phyloP scores from a whole-genome alignment of 208 protist species.

The Trypanosoma melophagium region DNA sequence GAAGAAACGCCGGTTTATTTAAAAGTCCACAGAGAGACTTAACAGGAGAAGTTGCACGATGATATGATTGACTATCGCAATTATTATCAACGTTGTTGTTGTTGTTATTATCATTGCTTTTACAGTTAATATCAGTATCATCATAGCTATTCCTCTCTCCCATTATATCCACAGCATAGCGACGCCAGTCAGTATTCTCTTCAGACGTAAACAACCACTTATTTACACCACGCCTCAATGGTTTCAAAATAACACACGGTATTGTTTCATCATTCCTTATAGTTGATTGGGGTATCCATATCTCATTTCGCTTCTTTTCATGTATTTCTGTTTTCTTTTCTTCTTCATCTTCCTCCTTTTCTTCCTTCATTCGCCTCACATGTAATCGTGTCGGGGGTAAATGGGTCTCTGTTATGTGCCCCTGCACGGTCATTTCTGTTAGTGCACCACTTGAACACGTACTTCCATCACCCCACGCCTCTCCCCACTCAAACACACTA shows the following conservation, averaged over 20 bases:
- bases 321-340: neutral
- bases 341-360: neutral
- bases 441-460: neutral
- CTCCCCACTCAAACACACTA: no score
- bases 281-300: no score
- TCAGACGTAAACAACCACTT: neutral
- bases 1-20: slow-evolving; percentile 18
- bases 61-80: neutral
- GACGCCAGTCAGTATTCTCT: neutral
- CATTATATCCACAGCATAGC: neutral
- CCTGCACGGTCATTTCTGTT: neutral
- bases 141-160: slow-evolving; percentile 2
- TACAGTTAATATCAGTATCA: slow-evolving; percentile 1
- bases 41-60: neutral
- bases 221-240: neutral
- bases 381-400: neutral
- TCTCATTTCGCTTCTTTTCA: neutral
- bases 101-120: neutral
- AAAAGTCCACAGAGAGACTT: neutral
- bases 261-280: neutral
- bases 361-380: neutral
- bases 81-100: neutral
- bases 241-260: neutral
- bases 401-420: neutral
- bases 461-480: neutral